Evolutionary conservation across 345 rosid species (phyloP).

Genomic region (Lumnitzera littorea): DNA sequence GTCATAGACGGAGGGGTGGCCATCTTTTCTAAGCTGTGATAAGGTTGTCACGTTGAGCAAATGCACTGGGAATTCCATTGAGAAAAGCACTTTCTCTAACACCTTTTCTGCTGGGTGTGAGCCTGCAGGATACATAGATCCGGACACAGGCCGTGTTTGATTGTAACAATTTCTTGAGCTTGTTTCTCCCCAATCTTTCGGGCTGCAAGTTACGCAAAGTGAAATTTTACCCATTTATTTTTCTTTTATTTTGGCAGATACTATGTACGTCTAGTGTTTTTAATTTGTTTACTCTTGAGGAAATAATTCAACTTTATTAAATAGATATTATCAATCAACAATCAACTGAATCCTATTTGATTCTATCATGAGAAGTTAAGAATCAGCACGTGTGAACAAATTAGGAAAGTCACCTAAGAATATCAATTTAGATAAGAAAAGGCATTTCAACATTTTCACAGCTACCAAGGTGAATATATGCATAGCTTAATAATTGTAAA

Average conservation of each 20-base stretch:
- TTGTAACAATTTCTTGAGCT: slow-evolving; percentile 28
- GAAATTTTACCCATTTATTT: no score
- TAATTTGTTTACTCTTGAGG: not conserved
- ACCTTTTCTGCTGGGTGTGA: slow-evolving; percentile 38
- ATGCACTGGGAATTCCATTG: slow-evolving; percentile 26
- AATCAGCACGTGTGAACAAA: no score
- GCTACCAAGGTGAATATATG: no score
- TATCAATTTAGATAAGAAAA: no score
- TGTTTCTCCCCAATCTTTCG: slow-evolving; percentile 51
- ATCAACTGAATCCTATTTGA: no score
- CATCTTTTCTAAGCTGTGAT: slow-evolving; percentile 51
- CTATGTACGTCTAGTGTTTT: no score
- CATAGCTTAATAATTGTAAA: no score
- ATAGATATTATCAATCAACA: not conserved
- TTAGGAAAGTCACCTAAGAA: no score
- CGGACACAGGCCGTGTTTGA: slow-evolving; percentile 30
- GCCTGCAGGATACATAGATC: slow-evolving; percentile 29
- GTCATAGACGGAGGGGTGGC: slow-evolving; percentile 51
- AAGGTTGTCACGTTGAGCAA: slow-evolving; percentile 35
- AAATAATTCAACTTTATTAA: no score
- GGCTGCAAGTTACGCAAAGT: slow-evolving; percentile 14
- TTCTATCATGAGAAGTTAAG: no score
- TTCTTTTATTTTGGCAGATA: no score
- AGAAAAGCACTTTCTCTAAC: slow-evolving; percentile 25
- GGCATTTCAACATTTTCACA: no score